Base-by-base conservation (phyloP, 2,329 filamentous ascomycete genomes). In the Sarocladium strictum region DNA sequence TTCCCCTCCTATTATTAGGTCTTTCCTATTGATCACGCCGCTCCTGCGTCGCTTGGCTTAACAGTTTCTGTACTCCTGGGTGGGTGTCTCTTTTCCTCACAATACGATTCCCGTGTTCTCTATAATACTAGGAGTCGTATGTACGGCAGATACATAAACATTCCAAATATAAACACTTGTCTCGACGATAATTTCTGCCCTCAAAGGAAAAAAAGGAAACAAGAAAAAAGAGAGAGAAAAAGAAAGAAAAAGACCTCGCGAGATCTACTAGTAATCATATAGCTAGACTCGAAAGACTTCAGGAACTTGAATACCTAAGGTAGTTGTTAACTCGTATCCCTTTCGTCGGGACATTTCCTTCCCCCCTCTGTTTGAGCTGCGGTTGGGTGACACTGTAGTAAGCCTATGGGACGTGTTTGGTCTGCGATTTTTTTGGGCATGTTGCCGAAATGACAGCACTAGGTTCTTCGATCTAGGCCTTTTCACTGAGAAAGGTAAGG, bases 111-210 rank as follows among this genome's bases (percentile, higher is more conserved):
- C n/a, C n/a, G n/a, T n/a, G n/a, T n/a, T n/a, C n/a, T n/a, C n/a
- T n/a, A n/a, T n/a, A n/a, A n/a, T n/a, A n/a, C n/a, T n/a, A 33
- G 15, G 32, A 33, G n/a, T 40, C 37, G 37, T 40, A 40, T 40
- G 37, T 40, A 40, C 37, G 10, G 37, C 10, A 40, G 37, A 12
- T 12, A 9, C 37, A 6, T 40, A n/a, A 19, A 40, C 17, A 11
- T 40, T 40, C n/a, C 37, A 40, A 40, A 40, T 40, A 40, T 40
- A 40, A 40, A 40, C 37, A 40, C 37, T 40, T 40, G 37, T 40
- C 37, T 40, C 37, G 37, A 40, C 37, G 37, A 40, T n/a, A 40
- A 40, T 40, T n/a, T 40, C 37, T 40, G 17, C 37, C 37, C 37
- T 19, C 37, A 40, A 40, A 40, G 37, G 10, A 40, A 40, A 40